phyloP scores from a whole-genome alignment of 1,284 basidiomycete species.

The Trichosporon coremiiforme region DNA sequence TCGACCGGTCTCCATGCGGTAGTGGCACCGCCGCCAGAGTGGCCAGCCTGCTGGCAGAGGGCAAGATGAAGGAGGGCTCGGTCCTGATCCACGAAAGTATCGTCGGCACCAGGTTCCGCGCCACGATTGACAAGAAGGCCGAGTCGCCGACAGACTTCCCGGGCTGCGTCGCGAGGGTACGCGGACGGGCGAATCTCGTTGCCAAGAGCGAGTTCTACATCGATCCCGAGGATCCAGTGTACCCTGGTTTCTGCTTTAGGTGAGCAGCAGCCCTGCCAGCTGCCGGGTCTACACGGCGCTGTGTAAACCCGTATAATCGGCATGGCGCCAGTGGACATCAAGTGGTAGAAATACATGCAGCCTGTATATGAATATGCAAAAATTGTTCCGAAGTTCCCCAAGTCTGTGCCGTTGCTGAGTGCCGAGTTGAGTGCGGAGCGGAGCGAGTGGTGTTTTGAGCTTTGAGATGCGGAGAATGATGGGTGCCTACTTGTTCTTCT shows the following conservation, averaged over 20 bases:
- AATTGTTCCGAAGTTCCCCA: slow-evolving; percentile 4
- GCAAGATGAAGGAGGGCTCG: slow-evolving; percentile 31
- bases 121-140: neutral
- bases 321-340: neutral
- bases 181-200: slow-evolving; percentile 28
- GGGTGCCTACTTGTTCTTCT: slow-evolving; percentile 1
- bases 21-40: slow-evolving; percentile 58
- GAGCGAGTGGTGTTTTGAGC: too few relatives aligned
- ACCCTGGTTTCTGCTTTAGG: slow-evolving; percentile 33
- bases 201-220: slow-evolving; percentile 27
- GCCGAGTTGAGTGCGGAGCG: slow-evolving; percentile 3
- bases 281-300: neutral
- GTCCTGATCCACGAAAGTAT: slow-evolving; percentile 27
- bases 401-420: neutral
- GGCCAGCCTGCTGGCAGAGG: slow-evolving; percentile 55
- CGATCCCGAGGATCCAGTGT: slow-evolving; percentile 28
- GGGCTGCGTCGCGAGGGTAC: slow-evolving; percentile 27
- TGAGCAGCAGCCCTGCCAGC: slow-evolving; percentile 5
- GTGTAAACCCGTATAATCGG: neutral
- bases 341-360: slow-evolving; percentile 8
- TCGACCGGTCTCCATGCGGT: slow-evolving; percentile 59
- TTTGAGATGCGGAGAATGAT: too few relatives aligned
- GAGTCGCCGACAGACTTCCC: slow-evolving; percentile 23
- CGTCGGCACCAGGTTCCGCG: slow-evolving; percentile 27
- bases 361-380: slow-evolving; percentile 9